Evolutionary conservation across 495 filamentous ascomycete genomes (phyloP), one percentile per base, ranked within the genome.

Genomic region (Letharia lupina): DNA sequence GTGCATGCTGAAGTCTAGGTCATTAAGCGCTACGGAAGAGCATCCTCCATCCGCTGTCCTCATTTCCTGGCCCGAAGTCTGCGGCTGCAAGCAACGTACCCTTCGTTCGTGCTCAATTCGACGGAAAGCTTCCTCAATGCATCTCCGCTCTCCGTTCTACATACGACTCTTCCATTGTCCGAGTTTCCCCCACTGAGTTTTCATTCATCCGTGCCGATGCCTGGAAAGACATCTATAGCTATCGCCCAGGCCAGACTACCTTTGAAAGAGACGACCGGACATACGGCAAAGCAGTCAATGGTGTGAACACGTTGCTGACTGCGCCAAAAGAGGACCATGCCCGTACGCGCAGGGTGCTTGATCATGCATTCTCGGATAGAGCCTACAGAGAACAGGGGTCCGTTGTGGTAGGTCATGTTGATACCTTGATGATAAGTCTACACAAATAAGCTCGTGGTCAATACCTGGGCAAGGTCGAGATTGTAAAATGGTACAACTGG

Each of bases 181-280:
- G 87, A 6, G 71, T 87, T 12, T 74, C 77, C 0, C 87, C 87
- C 1, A 75, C 80, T 44, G 79, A 85, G 56, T 71, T 91, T 2
- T 81, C 80, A 9, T 88, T 84, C 75, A 81, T 75, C 63, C 76
- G 80, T 7, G 74, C 80, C 2, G 75, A 74, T 23, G 85, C 86
- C 12, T 85, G 79, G 76, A 79, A 80, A 44, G 83, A 86, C 63
- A 85, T 89, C 60, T 86, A 88, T 65, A 81, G 81, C 18, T 72
- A 76, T 67, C 75, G 72, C 8, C 68, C 69, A 4, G 74, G 75
- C 11, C 65, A 70, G 31, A 73, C 70, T 18, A 61, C 76, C 28
- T 74, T 80, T 57, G 58, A 70, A 37, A 80, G 80, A 56, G 74
- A 81, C 54, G 15, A 63, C 20, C 12, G 31, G 3, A 28, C 62